Evolutionary conservation across 2,329 filamentous ascomycete genomes (phyloP).

Genomic region (Colletotrichum viniferum): DNA sequence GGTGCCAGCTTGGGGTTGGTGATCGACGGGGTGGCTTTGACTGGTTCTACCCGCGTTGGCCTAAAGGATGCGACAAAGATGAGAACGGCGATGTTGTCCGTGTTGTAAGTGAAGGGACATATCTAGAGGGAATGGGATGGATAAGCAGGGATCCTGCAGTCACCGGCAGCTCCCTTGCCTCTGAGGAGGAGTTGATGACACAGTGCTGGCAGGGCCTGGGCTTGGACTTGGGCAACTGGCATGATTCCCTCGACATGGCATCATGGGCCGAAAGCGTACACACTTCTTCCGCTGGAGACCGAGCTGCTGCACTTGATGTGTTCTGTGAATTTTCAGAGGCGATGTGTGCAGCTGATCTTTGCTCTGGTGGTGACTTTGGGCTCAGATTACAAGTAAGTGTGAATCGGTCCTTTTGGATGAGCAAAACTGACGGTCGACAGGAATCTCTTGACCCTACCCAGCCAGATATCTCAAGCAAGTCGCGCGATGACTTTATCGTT

Average conservation of each 20-base stretch:
- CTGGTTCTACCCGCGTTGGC: conserved; percentile 86
- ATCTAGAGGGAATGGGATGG: conserved; percentile 78
- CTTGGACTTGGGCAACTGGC: conserved; percentile 66
- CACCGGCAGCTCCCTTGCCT: conserved; percentile 38
- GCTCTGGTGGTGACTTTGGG: conserved; percentile 53
- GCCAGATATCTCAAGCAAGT: conserved; percentile 55
- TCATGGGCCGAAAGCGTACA: conserved; percentile 39
- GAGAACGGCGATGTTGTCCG: conserved; percentile 70
- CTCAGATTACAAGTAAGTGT: conserved; percentile 37
- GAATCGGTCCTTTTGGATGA: background rate
- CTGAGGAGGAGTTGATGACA: conserved; percentile 66
- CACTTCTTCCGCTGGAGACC: conserved; percentile 24
- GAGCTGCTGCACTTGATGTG: conserved; percentile 46
- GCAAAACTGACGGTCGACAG: conserved; percentile 31
- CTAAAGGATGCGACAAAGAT: conserved; percentile 72
- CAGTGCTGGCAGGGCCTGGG: conserved; percentile 73
- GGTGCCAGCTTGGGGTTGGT: conserved; percentile 95
- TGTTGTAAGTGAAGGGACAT: conserved; percentile 83
- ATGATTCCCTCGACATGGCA: conserved; percentile 42
- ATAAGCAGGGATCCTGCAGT: conserved; percentile 65
- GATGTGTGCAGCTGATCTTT: conserved; percentile 71
- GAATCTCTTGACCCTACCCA: conserved; percentile 66
- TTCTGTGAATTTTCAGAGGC: conserved; percentile 61
- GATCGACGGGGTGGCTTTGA: conserved; percentile 86
- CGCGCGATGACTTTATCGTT: conserved; percentile 54